Percentiles rank a stretch among this genome's conserved stretches.
phyloP scores from a whole-genome alignment of 2,329 filamentous ascomycete genomes.

The Epichloe gansuensis region DNA sequence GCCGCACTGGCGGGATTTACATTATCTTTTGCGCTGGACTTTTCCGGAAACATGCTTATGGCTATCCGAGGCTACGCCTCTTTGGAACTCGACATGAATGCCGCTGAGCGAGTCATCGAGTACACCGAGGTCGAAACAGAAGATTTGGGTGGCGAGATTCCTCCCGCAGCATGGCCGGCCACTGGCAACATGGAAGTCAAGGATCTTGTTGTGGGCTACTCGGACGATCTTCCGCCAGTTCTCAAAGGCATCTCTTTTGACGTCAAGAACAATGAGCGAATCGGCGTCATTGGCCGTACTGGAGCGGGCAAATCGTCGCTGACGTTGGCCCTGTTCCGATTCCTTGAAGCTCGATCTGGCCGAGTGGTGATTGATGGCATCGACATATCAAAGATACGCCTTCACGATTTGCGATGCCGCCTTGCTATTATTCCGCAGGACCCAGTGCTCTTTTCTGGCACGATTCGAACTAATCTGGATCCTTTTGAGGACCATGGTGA shows the following conservation, averaged over 20 bases:
- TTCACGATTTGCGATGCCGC: slow-evolving; percentile 59
- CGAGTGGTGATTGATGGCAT: slow-evolving; percentile 59
- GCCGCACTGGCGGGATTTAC: slow-evolving; percentile 65
- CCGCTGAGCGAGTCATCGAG: slow-evolving; percentile 63
- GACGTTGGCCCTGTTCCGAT: slow-evolving; percentile 65
- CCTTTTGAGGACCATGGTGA: slow-evolving; percentile 62
- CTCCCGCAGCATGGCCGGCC: slow-evolving; percentile 63
- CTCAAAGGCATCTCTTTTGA: slow-evolving; percentile 57
- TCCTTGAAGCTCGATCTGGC: slow-evolving; percentile 57
- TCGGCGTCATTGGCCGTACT: slow-evolving; percentile 69
- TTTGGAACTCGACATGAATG: slow-evolving; percentile 68
- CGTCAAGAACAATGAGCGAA: slow-evolving; percentile 53
- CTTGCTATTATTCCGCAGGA: slow-evolving; percentile 73
- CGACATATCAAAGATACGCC: slow-evolving; percentile 59
- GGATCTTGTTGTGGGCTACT: slow-evolving; percentile 61
- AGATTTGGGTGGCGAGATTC: slow-evolving; percentile 44
- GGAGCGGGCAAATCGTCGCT: slow-evolving; percentile 69
- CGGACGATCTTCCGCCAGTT: slow-evolving; percentile 56
- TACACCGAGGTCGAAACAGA: slow-evolving; percentile 60
- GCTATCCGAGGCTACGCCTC: slow-evolving; percentile 56
- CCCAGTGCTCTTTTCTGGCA: slow-evolving; percentile 71
- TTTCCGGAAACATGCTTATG: slow-evolving; percentile 52
- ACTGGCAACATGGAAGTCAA: slow-evolving; percentile 63
- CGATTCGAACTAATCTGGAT: slow-evolving; percentile 64
- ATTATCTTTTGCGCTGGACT: slow-evolving; percentile 60